A percentile compares a stretch with the other conserved stretches of the same genome.
phyloP scores from a whole-genome alignment of 2,329 filamentous ascomycete species.

The Fonsecaea multimorphosa region DNA sequence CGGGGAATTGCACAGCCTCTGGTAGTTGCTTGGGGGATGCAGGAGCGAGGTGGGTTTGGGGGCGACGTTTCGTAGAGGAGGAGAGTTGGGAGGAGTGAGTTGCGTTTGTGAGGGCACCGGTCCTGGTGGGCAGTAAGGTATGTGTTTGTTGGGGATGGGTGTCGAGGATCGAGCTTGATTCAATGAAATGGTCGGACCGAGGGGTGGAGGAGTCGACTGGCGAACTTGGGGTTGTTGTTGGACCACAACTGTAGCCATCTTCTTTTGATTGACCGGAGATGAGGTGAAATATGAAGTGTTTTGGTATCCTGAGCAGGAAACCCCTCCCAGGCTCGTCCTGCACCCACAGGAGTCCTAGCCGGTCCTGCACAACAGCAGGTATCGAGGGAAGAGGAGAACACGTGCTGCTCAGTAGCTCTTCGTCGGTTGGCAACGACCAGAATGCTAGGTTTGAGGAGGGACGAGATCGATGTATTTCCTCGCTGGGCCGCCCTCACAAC shows the following conservation, averaged over 20 bases:
- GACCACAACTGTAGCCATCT: constrained; percentile 56
- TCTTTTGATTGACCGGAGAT: neutral
- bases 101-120: constrained; percentile 56
- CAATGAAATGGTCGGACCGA: constrained; percentile 61
- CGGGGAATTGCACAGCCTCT: constrained; percentile 61
- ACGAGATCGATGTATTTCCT: neutral
- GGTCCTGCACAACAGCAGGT: constrained; percentile 22
- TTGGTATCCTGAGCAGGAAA: neutral
- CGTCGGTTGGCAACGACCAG: neutral
- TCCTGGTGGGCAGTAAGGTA: constrained; percentile 86
- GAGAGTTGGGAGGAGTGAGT: constrained; percentile 70
- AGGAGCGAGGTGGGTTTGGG: constrained; percentile 71
- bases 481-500: neutral
- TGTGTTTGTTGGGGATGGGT: constrained; percentile 83
- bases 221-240: constrained; percentile 51
- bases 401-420: neutral
- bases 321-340: constrained; percentile 33
- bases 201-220: constrained; percentile 54
- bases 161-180: constrained; percentile 64
- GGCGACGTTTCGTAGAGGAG: constrained; percentile 62
- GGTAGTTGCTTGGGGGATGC: constrained; percentile 72
- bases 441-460: neutral
- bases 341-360: constrained; percentile 35
- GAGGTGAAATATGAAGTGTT: neutral
- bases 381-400: neutral